Evolutionary conservation across 2,329 filamentous ascomycete genomes (phyloP), one percentile per base, ranked within the genome.

Genomic region (Colletotrichum simmondsii): DNA sequence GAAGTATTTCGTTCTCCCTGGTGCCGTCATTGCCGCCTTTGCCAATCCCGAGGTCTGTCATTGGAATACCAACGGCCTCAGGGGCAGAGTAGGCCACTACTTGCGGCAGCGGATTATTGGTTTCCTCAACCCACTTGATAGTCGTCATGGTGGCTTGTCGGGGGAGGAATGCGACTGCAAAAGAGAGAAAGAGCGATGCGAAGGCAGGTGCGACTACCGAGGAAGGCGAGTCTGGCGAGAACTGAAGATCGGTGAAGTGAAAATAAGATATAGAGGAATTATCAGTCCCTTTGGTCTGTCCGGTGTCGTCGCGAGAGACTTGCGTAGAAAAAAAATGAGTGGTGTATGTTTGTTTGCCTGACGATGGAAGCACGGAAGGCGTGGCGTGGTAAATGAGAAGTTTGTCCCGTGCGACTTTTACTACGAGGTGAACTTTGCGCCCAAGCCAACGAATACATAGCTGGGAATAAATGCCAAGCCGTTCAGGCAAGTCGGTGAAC

Each of bases 71-170:
- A n/a, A 71, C 63, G n/a, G 46, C 53, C 65, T 75, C 74, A 8
- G 74, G 74, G 11, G 63, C 74, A 14, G 70, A 53, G 6, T 62
- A 46, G 19, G 66, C 24, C 12, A 60, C 35, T 5, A 75, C 68
- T 37, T 75, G 67, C 4, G 74, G 74, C 26, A 68, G 60, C 26
- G 68, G 60, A 16, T 65, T 63, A 26, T 52, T 59, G 37, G 68
- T 72, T 28, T 63, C 54, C 30, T 75, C 74, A 5, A 56, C 58
- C 62, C 62, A 70, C 5, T 46, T 49, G 16, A n/a, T 26, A n/a
- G n/a, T 64, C 30, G n/a, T 19, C 61, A 64, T 54, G 30, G 7
- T 5, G 12, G 24, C 4, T 10, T 32, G 11, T 6, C 14, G 22
- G 28, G 4, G 4, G 7, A n/a, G 16, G 5, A 14, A 5, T n/a